These are phyloP conservation scores for Pseudogymnoascus sp. DNA, from an alignment of 2,329 filamentous ascomycete genomes.

Conservation along the genomic window DNA sequence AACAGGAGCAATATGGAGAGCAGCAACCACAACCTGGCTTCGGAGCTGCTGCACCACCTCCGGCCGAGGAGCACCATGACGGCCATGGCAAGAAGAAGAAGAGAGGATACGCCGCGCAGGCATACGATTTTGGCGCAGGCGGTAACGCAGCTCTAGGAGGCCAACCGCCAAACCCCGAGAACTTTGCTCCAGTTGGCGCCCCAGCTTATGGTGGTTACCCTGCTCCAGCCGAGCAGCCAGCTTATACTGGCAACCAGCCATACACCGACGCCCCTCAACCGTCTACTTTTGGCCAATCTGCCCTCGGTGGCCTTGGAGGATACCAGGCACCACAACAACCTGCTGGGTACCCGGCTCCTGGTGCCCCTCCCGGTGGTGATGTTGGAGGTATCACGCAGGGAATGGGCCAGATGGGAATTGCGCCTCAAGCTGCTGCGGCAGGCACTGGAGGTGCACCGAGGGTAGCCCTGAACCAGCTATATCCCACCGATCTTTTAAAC, in stretches of 20 bases:
- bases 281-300: slow-evolving; percentile 30
- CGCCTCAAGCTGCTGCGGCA: slow-evolving; percentile 37
- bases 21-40: slow-evolving; percentile 32
- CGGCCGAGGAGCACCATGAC: slow-evolving; percentile 27
- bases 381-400: slow-evolving; percentile 71
- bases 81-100: slow-evolving; percentile 72
- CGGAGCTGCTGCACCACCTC: slow-evolving; percentile 22
- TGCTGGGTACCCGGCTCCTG: slow-evolving; percentile 51
- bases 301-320: slow-evolving; percentile 44
- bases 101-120: slow-evolving; percentile 86
- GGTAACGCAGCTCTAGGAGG: slow-evolving; percentile 69
- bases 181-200: slow-evolving; percentile 33
- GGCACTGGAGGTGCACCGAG: slow-evolving; percentile 41
- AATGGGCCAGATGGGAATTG: slow-evolving; percentile 71
- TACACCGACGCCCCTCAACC: slow-evolving; percentile 17
- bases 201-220: slow-evolving; percentile 31
- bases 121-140: slow-evolving; percentile 84
- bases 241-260: slow-evolving; percentile 23
- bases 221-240: slow-evolving; percentile 19
- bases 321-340: slow-evolving; percentile 51
- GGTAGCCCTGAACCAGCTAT: slow-evolving; percentile 72
- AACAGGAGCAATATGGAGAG: slow-evolving; percentile 39
- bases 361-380: slow-evolving; percentile 37
- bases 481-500: slow-evolving; percentile 82
- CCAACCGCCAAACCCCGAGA: slow-evolving; percentile 46